Evolutionary conservation across 768 basidiomycete genomes (phyloP), one percentile per base, ranked within the genome.

Genomic region (Trichaptum fuscoviolaceum): DNA sequence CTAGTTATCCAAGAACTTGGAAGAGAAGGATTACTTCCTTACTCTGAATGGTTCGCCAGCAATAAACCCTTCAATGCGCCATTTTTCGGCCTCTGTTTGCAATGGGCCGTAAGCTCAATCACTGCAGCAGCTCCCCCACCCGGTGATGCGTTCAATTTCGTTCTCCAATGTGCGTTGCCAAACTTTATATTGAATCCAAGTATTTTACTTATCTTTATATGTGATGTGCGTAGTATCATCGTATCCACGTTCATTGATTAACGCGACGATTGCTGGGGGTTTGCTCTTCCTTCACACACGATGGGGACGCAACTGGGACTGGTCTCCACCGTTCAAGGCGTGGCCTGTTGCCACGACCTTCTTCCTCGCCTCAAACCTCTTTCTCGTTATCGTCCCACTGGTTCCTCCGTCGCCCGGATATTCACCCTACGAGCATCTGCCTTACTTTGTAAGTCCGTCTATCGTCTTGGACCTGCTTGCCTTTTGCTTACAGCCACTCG

Each of bases 1-100:
- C 0, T 58, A 90, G 89, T 90, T 10, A 82, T 90, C 9, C 90
- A 91, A 72, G 90, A 91, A 73, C 79, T 91, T 23, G 72, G 72
- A n/a, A 69, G 72, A 34, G 72, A 73, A 65, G 72, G 72, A 18
- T 62, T 73, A 30, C 65, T 73, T 6, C 72, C 72, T 35, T 73
- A 71, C 66, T 65, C 70, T 15, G 61, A 64, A 35, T 71, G 73
- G 69, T 73, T 70, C 52, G 72, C 72, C 18, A 64, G 62, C 59
- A 73, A 71, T 67, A 65, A 66, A 59, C 72, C 72, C 17, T 73
- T 73, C 70, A 73, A 73, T 68, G 58, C 72, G 4, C 72, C 72
- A 35, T 64, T 71, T 57, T 69, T 72, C 18, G 72, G 72, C 63
- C 68, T 73, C 3, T 64, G 35, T 1, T 35, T 64, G 2, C 70